A percentile compares a stretch with the other conserved stretches of the same genome.
Conservation (phyloP, 768 basidiomycete genomes). For the Mycena amicta region DNA sequence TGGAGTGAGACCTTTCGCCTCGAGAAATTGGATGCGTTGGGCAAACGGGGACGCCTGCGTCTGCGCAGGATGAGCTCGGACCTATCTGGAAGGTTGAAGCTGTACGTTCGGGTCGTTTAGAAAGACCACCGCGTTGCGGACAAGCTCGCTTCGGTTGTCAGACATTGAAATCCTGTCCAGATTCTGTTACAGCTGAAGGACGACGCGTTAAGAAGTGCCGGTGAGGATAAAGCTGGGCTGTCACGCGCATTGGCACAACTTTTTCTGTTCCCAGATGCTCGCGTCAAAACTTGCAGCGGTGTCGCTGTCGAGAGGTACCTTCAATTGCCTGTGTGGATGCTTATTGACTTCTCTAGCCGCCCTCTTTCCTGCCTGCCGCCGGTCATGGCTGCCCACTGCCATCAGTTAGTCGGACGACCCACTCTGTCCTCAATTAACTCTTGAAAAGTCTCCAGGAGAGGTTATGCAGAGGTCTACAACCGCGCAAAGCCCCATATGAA, state of each 20-base stretch:
- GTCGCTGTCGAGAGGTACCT: constrained; percentile 47
- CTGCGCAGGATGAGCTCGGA: constrained; percentile 42
- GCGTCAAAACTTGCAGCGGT: constrained; percentile 51
- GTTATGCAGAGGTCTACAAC: constrained; percentile 79
- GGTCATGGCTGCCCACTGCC: constrained; percentile 24
- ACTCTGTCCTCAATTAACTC: background rate
- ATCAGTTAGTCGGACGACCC: constrained; percentile 15
- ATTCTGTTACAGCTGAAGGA: too few relatives aligned
- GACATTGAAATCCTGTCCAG: too few relatives aligned
- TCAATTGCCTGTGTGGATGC: constrained; percentile 1
- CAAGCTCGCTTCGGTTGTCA: constrained; percentile 72
- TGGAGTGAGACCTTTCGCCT: constrained; percentile 86
- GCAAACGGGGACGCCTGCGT: constrained; percentile 76
- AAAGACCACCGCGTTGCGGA: constrained; percentile 83
- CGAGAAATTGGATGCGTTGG: constrained; percentile 91
- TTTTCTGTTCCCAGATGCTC: constrained; percentile 51
- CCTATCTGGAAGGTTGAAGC: background rate
- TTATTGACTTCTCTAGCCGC: constrained; percentile 29
- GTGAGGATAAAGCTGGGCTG: too few relatives aligned
- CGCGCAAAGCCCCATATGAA: constrained; percentile 91
- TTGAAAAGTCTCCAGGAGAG: constrained; percentile 53
- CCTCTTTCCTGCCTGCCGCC: constrained; percentile 42
- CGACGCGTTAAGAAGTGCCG: too few relatives aligned
- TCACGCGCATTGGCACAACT: constrained; percentile 22
- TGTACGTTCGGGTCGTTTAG: constrained; percentile 80